Evolutionary conservation across 2,329 filamentous ascomycete species (phyloP), one percentile per base, ranked within the genome.

Genomic region (Arthrobotrys iridis): DNA sequence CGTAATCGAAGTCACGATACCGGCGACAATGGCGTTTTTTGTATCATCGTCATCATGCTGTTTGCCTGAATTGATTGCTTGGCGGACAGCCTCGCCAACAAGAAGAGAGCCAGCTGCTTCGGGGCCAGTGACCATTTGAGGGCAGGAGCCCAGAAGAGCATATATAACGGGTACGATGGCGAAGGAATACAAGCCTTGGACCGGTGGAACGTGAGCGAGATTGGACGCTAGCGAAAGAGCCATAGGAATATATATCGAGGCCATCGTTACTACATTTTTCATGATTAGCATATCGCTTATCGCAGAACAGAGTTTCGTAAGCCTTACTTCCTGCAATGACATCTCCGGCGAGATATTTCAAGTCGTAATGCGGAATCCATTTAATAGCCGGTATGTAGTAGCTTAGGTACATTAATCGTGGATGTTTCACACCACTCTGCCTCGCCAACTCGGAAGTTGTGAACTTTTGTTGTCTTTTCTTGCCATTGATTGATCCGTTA

Each of bases 211-310:
- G 81, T 98, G 95, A 4, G 91, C 93, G 43, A 99, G 88, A 80
- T 98, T 98, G 41, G 92, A 89, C 65, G 95, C 93, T 77, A 96
- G 90, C 0, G 95, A 98, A 11, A 99, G 87, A 0, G 93, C 91
- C 93, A 99, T 97, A 59, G 95, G 95, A 37, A 99, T 91, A 82
- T 99, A 99, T 84, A 99, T 95, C 24, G 93, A 97, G n/a, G 94
- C 92, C 84, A 99, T 90, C n/a, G 95, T 98, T 77, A 98, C 78
- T 79, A 45, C 11, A 24, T 18, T 7, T 26, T n/a, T 20, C 37
- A 41, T 10, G n/a, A 13, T 62, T 18, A 66, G 46, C 37, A 46
- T n/a, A n/a, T 13, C 0, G 3, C 2, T 22, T 26, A 45, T 35
- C 40, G n/a, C 11, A 7, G 20, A 18, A 55, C 33, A n/a, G 10